phyloP scores from a whole-genome alignment of 148 eudicot genomes.

The Fagopyrum esculentum region DNA sequence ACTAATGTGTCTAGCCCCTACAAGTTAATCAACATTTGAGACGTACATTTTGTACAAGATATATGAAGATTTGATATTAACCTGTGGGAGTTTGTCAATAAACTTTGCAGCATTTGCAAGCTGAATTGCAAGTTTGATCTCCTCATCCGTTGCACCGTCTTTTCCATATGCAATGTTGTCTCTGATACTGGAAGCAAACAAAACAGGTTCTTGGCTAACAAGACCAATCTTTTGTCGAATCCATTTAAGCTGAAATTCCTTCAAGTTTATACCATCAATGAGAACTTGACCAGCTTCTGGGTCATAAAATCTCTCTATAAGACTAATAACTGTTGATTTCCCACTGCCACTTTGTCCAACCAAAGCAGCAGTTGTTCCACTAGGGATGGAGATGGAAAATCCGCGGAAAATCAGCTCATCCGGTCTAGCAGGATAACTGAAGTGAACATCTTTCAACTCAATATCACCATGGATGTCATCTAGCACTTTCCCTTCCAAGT shows the following conservation, averaged over 20 bases:
- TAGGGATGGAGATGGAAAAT: constrained; percentile 39
- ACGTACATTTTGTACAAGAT: too few species aligned
- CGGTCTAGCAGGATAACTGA: constrained; percentile 60
- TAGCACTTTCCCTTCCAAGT: constrained; percentile 38
- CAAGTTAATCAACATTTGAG: neutral
- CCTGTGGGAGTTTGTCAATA: constrained; percentile 60
- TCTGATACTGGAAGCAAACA: constrained; percentile 48
- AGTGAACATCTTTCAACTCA: constrained; percentile 39
- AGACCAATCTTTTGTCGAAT: constrained; percentile 56
- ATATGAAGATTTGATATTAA: constrained; percentile 1
- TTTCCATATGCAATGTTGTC: constrained; percentile 66
- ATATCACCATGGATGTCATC: constrained; percentile 57
- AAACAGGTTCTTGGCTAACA: constrained; percentile 70
- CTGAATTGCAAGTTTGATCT: constrained; percentile 49
- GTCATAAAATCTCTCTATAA: constrained; percentile 71
- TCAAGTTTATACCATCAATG: constrained; percentile 53
- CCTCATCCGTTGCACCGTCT: constrained; percentile 41
- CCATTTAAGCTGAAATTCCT: constrained; percentile 59
- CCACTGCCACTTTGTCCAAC: constrained; percentile 78
- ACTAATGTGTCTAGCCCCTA: constrained; percentile 82
- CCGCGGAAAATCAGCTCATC: constrained; percentile 49
- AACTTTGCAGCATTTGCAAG: constrained; percentile 60
- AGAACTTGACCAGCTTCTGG: constrained; percentile 60
- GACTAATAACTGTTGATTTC: constrained; percentile 61
- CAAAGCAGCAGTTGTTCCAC: constrained; percentile 61